Base-by-base conservation (phyloP, 768 basidiomycete genomes). In the Strobilomyces dryophilus region DNA sequence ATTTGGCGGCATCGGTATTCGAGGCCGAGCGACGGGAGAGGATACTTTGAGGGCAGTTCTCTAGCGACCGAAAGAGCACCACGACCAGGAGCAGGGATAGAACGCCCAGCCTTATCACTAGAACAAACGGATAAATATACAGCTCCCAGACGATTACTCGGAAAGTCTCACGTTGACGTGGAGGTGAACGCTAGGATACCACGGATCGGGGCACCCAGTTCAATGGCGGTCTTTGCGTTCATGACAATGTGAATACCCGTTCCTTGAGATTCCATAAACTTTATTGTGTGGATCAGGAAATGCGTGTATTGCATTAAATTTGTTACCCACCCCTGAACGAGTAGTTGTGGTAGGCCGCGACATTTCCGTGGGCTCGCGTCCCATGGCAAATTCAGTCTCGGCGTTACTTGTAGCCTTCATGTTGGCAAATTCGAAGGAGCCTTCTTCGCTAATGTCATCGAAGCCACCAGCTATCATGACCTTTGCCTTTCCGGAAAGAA, bases 351-450 rank as follows among this genome's bases (percentile, higher is more conserved):
- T 89, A 15, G 97, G 97, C 53, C 97, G 88, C 43, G 97, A 99
- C 89, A 98, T 95, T 71, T 99, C 97, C 36, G 91, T 93, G 7
- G 97, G 95, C 71, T 99, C 97, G 61, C 97, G 94, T 56, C 97
- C 97, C 89, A 97, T 97, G 4, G 95, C 95, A 65, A 98, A 91
- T 71, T 99, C 97, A 29, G 92, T 92, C 71, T 94, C 92, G 1
- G 95, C 87, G 65, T 95, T 98, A 73, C 89, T 92, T 6, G 97
- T 99, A 1, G 97, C 97, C 73, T 98, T 97, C 97, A 99, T 99
- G 77, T 98, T 98, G 46, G 94, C 97, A 72, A 99, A 99, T 71
- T 99, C 95, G 70, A 86, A 98, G 8, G 95, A 98, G 17, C 95
- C 97, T 73, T 99, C 97, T 71, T 99, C 97, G 58, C 88, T 90